These are phyloP conservation scores for Xanthoconium stramineum DNA, from an alignment of 768 basidiomycete species.

Conservation along the genomic window DNA sequence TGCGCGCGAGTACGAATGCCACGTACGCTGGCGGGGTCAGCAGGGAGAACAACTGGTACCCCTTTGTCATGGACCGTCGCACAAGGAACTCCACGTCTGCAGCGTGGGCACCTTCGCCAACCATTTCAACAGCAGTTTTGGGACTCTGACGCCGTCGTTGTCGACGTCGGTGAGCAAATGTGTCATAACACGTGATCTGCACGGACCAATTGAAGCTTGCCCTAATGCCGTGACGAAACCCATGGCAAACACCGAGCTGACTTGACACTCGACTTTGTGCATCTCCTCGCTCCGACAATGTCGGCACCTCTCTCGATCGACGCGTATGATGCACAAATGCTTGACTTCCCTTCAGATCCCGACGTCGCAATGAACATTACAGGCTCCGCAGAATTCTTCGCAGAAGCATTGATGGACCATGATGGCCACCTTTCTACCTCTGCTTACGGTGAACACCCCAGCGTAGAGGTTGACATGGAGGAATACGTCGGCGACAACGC, in stretches of 20 bases:
- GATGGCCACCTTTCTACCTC: constrained; percentile 36
- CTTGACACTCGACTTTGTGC: constrained; percentile 15
- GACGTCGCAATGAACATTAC: constrained; percentile 58
- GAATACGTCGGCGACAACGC: constrained; percentile 42
- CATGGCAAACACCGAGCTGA: constrained; percentile 16
- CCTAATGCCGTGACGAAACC: constrained; percentile 18
- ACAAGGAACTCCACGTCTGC: constrained; percentile 67
- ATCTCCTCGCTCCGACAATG: constrained; percentile 22
- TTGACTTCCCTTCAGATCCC: constrained; percentile 52
- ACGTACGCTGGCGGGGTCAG: constrained; percentile 61
- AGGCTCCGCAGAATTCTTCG: constrained; percentile 44
- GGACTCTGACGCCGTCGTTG: constrained; percentile 5
- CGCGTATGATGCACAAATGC: constrained; percentile 61
- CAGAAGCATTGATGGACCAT: constrained; percentile 60
- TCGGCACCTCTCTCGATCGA: constrained; percentile 38
- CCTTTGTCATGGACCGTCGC: constrained; percentile 60
- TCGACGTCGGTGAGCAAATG: background rate
- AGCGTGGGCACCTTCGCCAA: constrained; percentile 28
- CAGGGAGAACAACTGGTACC: constrained; percentile 66
- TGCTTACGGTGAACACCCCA: constrained; percentile 33
- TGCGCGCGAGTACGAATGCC: constrained; percentile 49
- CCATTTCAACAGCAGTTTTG: constrained; percentile 13
- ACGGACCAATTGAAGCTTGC: constrained; percentile 29
- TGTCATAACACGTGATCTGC: constrained; percentile 25
- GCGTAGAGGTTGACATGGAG: constrained; percentile 69